Base-by-base conservation (phyloP, 306 rosid genomes). In the Trifolium dubium region DNA sequence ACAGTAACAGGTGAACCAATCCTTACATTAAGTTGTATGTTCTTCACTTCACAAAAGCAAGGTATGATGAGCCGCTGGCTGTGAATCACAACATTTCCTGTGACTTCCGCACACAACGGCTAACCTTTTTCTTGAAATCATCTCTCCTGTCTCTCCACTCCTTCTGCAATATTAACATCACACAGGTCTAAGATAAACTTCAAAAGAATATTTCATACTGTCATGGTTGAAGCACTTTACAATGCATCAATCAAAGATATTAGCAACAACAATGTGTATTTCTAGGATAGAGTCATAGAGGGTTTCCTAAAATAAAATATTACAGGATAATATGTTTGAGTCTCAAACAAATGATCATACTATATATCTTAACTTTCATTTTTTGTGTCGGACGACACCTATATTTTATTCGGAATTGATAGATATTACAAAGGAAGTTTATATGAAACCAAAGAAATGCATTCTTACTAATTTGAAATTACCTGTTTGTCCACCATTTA, bases 101-200 rank as follows among this genome's bases (percentile, higher is more conserved):
- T 44, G 98, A 93, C 77, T 88, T 93, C 73, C 98, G 82, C 83
- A 93, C 97, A 31, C 98, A 91, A 9, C 97, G 93, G 85, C 98
- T 74, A 30, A 93, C 97, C 83, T 93, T 93, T 74, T 89, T 93
- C 93, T 89, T 93, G 92, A 93, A 93, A 2, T 91, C 98, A 50
- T 93, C 98, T 83, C 98, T 88, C 83, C 85, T 75, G 0, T 93
- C 98, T 73, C 98, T 88, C 98, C 98, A 93, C 86, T 91, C 93
- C 69, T 93, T 93, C 98, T 93, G 96, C 88, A 84, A 74, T 59
- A 77, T 9, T 23, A 69, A 74, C 13, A 72, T 12, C 71, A 54
- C 64, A 47, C 0, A 2, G 30, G 64, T 43, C 53, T 61, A 3
- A 71, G 46, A 30, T 17, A 28, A 69, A 77, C 54, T 39, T 64